Base-by-base conservation (phyloP, 169 alveolate genomes). In the Babesia bigemina region DNA sequence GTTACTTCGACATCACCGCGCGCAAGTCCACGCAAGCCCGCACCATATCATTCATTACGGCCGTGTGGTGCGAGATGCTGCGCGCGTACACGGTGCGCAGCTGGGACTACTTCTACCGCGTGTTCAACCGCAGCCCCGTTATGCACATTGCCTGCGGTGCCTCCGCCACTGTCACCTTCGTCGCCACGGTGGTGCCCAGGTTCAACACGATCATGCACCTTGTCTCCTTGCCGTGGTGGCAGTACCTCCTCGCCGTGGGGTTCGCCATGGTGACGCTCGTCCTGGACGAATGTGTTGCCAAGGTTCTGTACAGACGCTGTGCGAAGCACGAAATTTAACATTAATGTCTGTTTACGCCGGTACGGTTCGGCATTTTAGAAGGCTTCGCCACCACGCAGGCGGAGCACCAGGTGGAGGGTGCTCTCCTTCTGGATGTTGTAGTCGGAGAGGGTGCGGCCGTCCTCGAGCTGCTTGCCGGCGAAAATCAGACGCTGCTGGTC, bases 381-480 rank as follows among this genome's bases (percentile, higher is more conserved):
- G 4, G 19, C 16, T 57, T 93, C 97, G 60, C 99, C 99, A 71
- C 99, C 99, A 86, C 99, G 94, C 58, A 98, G 95, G 84, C 99
- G 94, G 78, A 97, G 93, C 58, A 98, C 99, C 90, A 97, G 88
- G 86, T 97, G 99, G 53, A 97, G 95, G n/a, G 99, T 96, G 48
- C 98, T 94, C 87, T 96, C 99, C 92, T 97, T 96, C 91, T 95
- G 98, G 86, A 98, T 97, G 91, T 98, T 97, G 97, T 98, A 98
- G 87, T 98, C 99, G 21, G 99, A 94, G 66, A 98, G 93, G 36
- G 99, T 97, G 73, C 99, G 92, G 58, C 98, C 99, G 81, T 97
- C 99, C 84, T 97, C 99, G 69, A 98, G 91, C 88, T 97, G 99
- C 90, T 97, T 97, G 70, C 99, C 99, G 16, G 99, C 99, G 87